Evolutionary conservation across 441 rosid species (phyloP).

Genomic region (Pelargonium myrrhifolium): DNA sequence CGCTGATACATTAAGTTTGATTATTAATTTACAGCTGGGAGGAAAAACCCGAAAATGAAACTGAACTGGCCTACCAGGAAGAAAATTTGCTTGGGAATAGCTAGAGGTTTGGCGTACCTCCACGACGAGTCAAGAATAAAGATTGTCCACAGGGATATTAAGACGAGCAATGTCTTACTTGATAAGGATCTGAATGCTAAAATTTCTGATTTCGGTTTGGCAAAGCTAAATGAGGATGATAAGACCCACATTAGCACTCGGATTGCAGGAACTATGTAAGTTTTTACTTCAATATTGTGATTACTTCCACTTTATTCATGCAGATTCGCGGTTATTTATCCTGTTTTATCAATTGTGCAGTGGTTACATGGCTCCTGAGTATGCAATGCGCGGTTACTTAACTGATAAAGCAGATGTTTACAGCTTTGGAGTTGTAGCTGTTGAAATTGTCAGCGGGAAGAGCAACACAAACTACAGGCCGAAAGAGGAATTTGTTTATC

Average conservation of each 20-base stretch:
- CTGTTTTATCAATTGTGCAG: slow-evolving; percentile 20
- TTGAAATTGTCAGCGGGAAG: slow-evolving; percentile 50
- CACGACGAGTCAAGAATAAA: slow-evolving; percentile 79
- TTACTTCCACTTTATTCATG: too few relatives aligned
- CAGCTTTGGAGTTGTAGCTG: slow-evolving; percentile 38
- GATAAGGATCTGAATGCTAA: slow-evolving; percentile 67
- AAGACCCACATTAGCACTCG: slow-evolving; percentile 69
- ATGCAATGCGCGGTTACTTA: slow-evolving; percentile 72
- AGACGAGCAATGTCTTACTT: slow-evolving; percentile 74
- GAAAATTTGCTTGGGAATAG: slow-evolving; percentile 67
- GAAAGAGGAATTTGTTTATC: slow-evolving; percentile 67
- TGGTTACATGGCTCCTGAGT: slow-evolving; percentile 71
- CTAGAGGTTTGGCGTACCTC: slow-evolving; percentile 71
- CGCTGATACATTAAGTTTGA: neutral
- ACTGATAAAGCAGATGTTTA: slow-evolving; percentile 49
- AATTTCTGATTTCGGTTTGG: slow-evolving; percentile 81
- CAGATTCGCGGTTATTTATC: too few relatives aligned
- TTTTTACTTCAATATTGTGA: neutral
- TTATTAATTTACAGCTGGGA: slow-evolving; percentile 34
- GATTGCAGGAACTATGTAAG: slow-evolving; percentile 85
- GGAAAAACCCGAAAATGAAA: slow-evolving; percentile 37
- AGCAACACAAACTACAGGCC: slow-evolving; percentile 77
- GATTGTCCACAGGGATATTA: slow-evolving; percentile 83
- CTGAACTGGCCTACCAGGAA: slow-evolving; percentile 65
- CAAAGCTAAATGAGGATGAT: slow-evolving; percentile 66